These are phyloP conservation scores for Coemansia sp. DNA, from an alignment of 192 early-diverging fungal species.

Conservation along the genomic window DNA sequence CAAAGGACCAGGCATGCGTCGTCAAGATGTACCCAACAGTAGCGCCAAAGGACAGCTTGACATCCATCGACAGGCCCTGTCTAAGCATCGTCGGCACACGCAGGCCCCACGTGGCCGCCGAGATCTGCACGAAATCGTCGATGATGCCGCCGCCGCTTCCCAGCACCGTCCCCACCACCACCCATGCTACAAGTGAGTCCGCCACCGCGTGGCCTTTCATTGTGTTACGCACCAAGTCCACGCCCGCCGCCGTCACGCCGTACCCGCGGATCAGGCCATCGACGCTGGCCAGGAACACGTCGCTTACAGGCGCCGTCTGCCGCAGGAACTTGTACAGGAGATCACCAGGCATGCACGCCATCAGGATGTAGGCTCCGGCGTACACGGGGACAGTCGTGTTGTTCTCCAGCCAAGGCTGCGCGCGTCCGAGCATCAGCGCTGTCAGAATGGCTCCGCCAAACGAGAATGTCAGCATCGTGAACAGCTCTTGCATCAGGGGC, in stretches of 20 bases:
- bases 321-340: slow-evolving; percentile 40
- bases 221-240: slow-evolving; percentile 50
- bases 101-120: slow-evolving; percentile 33
- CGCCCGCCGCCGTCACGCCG: slow-evolving; percentile 54
- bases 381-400: slow-evolving; percentile 51
- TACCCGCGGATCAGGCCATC: slow-evolving; percentile 56
- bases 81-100: slow-evolving; percentile 48
- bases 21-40: slow-evolving; percentile 52
- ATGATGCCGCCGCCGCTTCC: slow-evolving; percentile 58
- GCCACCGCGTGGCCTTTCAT: slow-evolving; percentile 47
- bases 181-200: slow-evolving; percentile 53
- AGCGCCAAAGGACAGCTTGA: slow-evolving; percentile 48
- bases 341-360: slow-evolving; percentile 48
- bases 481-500: slow-evolving; percentile 48
- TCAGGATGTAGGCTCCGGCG: slow-evolving; percentile 35
- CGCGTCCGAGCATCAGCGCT: slow-evolving; percentile 45
- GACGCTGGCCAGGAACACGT: slow-evolving; percentile 53
- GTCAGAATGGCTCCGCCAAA: slow-evolving; percentile 57
- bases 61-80: slow-evolving; percentile 34
- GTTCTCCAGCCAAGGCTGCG: slow-evolving; percentile 54
- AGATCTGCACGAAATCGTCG: slow-evolving; percentile 56
- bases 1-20: slow-evolving; percentile 55
- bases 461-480: slow-evolving; percentile 55
- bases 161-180: slow-evolving; percentile 50
- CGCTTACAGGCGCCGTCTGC: slow-evolving; percentile 41